A percentile compares a stretch with the other conserved stretches of the same genome.
These are phyloP conservation scores for Erysimum cheiranthoides DNA, from an alignment of 345 rosid genomes.

Conservation along the genomic window DNA sequence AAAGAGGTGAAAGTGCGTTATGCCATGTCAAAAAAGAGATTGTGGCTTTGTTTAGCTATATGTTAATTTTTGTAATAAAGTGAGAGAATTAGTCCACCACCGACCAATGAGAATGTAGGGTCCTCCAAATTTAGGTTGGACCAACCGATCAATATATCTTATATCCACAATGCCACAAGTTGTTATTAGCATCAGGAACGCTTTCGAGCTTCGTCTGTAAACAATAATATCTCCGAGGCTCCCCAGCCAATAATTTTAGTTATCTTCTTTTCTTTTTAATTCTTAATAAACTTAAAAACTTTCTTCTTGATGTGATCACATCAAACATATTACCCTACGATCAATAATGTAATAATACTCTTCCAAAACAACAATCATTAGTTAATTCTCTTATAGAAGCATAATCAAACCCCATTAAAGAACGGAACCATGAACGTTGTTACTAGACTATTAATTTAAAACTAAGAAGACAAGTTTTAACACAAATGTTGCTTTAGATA, in stretches of 20 bases:
- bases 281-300: background rate
- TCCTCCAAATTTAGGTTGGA: conserved; percentile 1
- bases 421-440: background rate
- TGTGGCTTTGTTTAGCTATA: no score
- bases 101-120: conserved; percentile 8
- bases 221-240: background rate
- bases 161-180: background rate
- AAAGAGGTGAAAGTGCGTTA: no score
- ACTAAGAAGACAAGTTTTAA: background rate
- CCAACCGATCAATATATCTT: background rate
- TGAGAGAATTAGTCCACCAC: background rate
- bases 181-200: background rate
- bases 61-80: no score
- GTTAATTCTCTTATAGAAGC: background rate
- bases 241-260: background rate
- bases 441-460: background rate
- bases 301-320: conserved; percentile 1
- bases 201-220: background rate
- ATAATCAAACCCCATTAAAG: background rate
- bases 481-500: no score
- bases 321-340: background rate
- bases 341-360: background rate
- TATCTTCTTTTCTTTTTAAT: background rate
- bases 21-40: no score
- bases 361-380: background rate